Evolutionary conservation across 2,329 filamentous ascomycete species (phyloP).

Genomic region (Graphium sp.): DNA sequence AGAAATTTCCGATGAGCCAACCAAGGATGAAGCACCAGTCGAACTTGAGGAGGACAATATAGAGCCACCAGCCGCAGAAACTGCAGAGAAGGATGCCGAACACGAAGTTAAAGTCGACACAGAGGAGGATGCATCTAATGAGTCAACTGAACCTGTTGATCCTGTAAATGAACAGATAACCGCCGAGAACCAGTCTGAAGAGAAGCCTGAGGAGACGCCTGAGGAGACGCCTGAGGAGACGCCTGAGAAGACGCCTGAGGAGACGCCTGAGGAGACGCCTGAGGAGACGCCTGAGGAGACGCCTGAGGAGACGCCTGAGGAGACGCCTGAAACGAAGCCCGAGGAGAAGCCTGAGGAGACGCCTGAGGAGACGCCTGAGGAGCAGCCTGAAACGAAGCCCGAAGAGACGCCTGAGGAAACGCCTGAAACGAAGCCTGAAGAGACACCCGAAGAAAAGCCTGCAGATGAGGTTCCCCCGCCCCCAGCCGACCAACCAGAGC

Average conservation of each 20-base stretch:
- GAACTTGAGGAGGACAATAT: not conserved
- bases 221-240: conserved; percentile 2
- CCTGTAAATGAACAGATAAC: conserved; percentile 1
- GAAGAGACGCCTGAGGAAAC: conserved; percentile 1
- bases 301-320: conserved; percentile 4
- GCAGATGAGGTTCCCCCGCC: not conserved
- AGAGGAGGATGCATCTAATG: conserved; percentile 2
- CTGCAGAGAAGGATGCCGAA: conserved; percentile 5
- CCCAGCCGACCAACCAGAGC: not conserved
- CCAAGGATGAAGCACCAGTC: conserved; percentile 4
- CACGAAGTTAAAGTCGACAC: conserved; percentile 5
- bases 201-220: conserved; percentile 2
- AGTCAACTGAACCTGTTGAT: conserved; percentile 6
- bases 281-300: conserved; percentile 2
- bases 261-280: conserved; percentile 2
- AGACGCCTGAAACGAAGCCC: conserved; percentile 2
- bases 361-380: conserved; percentile 2
- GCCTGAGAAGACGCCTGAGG: not conserved
- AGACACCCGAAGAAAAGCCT: conserved; percentile 1
- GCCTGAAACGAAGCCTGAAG: not conserved
- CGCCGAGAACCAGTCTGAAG: not conserved
- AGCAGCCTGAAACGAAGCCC: not conserved
- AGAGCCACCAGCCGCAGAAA: conserved; percentile 3
- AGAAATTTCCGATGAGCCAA: conserved; percentile 1
- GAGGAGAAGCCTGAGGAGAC: conserved; percentile 1